A percentile compares a stretch with the other conserved stretches of the same genome.
Evolutionary conservation across 2,329 filamentous ascomycete species (phyloP).

Genomic region (Colletotrichum sp.): DNA sequence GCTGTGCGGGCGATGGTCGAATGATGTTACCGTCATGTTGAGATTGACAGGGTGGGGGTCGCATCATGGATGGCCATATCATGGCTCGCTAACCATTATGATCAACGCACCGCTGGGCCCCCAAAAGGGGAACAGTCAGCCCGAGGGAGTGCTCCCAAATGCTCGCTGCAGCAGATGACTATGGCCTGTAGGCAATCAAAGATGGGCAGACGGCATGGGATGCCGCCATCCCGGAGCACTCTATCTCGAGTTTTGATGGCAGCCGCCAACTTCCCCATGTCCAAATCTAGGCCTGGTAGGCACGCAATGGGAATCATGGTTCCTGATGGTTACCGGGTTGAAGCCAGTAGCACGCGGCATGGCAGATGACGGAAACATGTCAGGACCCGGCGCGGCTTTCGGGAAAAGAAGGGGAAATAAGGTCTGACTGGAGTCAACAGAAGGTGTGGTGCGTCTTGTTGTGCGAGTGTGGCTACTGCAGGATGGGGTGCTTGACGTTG

Average conservation of each 20-base stretch:
- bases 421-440: neutral
- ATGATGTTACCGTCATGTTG: slow-evolving; percentile 17
- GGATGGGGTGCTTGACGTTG: neutral
- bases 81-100: slow-evolving; percentile 11
- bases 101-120: slow-evolving; percentile 1
- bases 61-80: slow-evolving; percentile 19
- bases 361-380: neutral
- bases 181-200: slow-evolving; percentile 12
- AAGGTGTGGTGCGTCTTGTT: slow-evolving; percentile 5
- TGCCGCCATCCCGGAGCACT: neutral
- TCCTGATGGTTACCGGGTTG: neutral
- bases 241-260: neutral
- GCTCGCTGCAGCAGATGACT: slow-evolving; percentile 1
- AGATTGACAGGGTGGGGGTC: slow-evolving; percentile 19
- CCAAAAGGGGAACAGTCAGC: neutral
- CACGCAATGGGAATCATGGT: neutral
- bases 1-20: slow-evolving; percentile 10
- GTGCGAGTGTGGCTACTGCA: slow-evolving; percentile 5
- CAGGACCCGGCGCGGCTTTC: neutral
- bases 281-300: neutral
- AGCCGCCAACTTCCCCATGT: neutral
- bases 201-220: slow-evolving; percentile 11
- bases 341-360: neutral
- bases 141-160: neutral
- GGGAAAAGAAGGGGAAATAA: neutral